These are phyloP conservation scores for Ganoderma leucocontextum DNA, from an alignment of 1,284 basidiomycete species.

Conservation along the genomic window DNA sequence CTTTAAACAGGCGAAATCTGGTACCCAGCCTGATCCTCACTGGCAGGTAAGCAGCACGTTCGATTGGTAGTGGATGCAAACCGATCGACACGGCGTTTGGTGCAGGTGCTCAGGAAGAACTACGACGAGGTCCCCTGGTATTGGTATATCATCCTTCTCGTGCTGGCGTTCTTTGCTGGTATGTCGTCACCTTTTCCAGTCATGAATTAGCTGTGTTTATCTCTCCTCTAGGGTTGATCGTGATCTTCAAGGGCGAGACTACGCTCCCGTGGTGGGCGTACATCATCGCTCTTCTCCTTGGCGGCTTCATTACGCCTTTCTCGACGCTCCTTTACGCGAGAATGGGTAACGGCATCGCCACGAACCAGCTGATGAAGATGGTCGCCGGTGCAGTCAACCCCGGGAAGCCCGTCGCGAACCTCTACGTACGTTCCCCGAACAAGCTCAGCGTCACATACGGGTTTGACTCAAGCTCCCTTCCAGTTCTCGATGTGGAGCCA, in stretches of 20 bases:
- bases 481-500: constrained; percentile 74
- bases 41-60: constrained; percentile 49
- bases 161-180: constrained; percentile 62
- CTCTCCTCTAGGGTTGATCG: constrained; percentile 50
- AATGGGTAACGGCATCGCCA: constrained; percentile 66
- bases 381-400: constrained; percentile 68
- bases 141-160: constrained; percentile 60
- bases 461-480: constrained; percentile 6
- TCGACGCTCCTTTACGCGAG: constrained; percentile 54
- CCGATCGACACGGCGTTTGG: constrained; percentile 40
- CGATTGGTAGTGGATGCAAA: not conserved
- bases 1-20: constrained; percentile 55
- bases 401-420: constrained; percentile 71
- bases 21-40: constrained; percentile 65
- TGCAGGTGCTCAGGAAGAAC: constrained; percentile 48
- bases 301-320: constrained; percentile 49
- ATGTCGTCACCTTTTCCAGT: constrained; percentile 14
- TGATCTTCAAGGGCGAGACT: constrained; percentile 63
- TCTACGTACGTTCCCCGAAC: constrained; percentile 54
- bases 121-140: constrained; percentile 62
- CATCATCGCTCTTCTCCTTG: constrained; percentile 47
- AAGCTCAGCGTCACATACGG: not conserved
- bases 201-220: not conserved
- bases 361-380: constrained; percentile 73
- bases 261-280: constrained; percentile 73